Evolutionary conservation across 2,329 filamentous ascomycete genomes (phyloP).

Genomic region (Arthrobotrys sphaeroides): DNA sequence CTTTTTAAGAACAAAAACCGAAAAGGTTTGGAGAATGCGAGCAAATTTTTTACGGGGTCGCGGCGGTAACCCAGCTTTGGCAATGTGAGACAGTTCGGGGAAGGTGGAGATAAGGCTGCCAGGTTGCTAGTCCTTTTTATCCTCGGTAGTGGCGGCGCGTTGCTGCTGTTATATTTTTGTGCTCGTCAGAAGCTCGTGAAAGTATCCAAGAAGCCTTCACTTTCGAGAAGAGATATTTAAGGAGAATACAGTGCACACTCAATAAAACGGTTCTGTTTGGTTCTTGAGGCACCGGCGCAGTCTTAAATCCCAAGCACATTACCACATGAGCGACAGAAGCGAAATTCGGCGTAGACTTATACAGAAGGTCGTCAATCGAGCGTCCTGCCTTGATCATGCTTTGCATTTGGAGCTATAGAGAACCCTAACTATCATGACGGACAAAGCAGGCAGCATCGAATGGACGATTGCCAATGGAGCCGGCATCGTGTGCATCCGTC

Average conservation of each 20-base stretch:
- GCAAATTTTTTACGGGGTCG: slow-evolving; percentile 1
- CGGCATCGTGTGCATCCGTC: neutral
- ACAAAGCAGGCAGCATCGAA: slow-evolving; percentile 4
- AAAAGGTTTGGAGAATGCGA: neutral
- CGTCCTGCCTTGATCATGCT: slow-evolving; percentile 7
- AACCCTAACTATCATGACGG: neutral
- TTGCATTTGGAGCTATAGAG: slow-evolving; percentile 1
- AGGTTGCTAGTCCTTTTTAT: neutral
- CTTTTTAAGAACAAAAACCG: neutral
- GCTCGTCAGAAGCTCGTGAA: slow-evolving; percentile 19
- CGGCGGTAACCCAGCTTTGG: slow-evolving; percentile 11
- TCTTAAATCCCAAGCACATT: slow-evolving; percentile 25
- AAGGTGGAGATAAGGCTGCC: slow-evolving; percentile 39
- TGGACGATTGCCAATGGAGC: slow-evolving; percentile 3
- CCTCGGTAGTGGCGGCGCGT: slow-evolving; percentile 27
- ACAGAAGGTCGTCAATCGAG: slow-evolving; percentile 4
- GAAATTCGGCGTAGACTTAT: slow-evolving; percentile 13
- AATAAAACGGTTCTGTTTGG: neutral
- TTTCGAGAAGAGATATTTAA: slow-evolving; percentile 23
- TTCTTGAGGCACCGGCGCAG: slow-evolving; percentile 5
- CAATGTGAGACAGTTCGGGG: slow-evolving; percentile 38
- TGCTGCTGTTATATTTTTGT: slow-evolving; percentile 19
- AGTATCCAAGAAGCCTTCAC: slow-evolving; percentile 1
- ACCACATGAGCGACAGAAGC: neutral
- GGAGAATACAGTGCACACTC: slow-evolving; percentile 1